Percentiles rank a stretch among this genome's conserved stretches.
Evolutionary conservation across 2,329 filamentous ascomycete genomes (phyloP).

Genomic region (Microdochium paspali): DNA sequence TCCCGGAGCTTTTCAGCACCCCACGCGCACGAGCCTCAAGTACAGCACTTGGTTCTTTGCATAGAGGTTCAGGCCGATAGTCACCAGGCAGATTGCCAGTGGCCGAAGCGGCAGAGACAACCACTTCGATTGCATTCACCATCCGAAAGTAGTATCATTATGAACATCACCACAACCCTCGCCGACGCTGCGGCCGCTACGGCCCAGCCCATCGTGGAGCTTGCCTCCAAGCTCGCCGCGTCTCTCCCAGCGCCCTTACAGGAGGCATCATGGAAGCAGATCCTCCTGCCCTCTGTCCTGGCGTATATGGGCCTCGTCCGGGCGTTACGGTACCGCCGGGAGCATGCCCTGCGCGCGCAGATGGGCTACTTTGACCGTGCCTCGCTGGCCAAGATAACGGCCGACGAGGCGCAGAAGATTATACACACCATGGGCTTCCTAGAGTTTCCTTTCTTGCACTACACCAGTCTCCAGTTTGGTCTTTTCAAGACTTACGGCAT

Average conservation of each 20-base stretch:
- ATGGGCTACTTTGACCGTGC: conserved; percentile 15
- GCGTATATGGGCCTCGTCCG: conserved; percentile 16
- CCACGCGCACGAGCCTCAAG: too few relatives aligned
- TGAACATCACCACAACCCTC: neutral
- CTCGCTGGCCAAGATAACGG: conserved; percentile 18
- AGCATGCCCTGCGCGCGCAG: conserved; percentile 11
- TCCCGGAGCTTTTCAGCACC: too few relatives aligned
- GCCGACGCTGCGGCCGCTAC: neutral
- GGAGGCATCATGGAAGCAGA: conserved; percentile 9
- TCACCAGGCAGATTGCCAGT: too few relatives aligned
- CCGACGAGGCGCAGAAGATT: conserved; percentile 18
- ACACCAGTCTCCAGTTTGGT: conserved; percentile 17
- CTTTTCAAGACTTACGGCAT: conserved; percentile 24
- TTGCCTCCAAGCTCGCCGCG: conserved; percentile 2
- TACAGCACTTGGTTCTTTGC: too few relatives aligned
- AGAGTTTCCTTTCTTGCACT: conserved; percentile 17
- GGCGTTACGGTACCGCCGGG: conserved; percentile 15
- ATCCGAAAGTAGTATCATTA: too few relatives aligned
- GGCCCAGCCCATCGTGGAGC: neutral
- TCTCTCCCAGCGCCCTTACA: neutral
- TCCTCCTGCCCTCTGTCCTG: conserved; percentile 8
- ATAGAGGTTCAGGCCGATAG: too few relatives aligned
- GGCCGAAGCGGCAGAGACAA: too few relatives aligned
- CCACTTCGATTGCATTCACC: neutral
- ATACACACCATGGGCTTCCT: conserved; percentile 12